phyloP scores from a whole-genome alignment of 306 rosid genomes.

The Cicer pinnatifidum region DNA sequence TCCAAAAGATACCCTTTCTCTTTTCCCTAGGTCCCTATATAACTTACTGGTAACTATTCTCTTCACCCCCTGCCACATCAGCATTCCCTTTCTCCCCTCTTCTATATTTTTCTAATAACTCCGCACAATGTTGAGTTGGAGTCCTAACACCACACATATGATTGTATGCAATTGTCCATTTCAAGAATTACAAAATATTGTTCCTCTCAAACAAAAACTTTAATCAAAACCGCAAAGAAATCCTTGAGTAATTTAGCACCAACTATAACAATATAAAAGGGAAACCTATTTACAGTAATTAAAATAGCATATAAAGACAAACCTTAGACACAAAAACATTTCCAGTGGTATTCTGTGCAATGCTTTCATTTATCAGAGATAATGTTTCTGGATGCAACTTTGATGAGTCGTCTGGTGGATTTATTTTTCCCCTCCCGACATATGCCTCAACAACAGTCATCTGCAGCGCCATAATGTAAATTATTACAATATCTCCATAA shows the following conservation, averaged over 20 bases:
- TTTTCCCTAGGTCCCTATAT: no score
- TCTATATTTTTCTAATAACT: no score
- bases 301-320: slow-evolving; percentile 42
- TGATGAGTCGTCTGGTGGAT: slow-evolving; percentile 63
- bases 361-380: slow-evolving; percentile 73
- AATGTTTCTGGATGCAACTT: slow-evolving; percentile 56
- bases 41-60: no score
- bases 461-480: slow-evolving; percentile 48
- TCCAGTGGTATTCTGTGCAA: slow-evolving; percentile 87
- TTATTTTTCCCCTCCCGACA: slow-evolving; percentile 63
- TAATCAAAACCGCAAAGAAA: slow-evolving; percentile 11
- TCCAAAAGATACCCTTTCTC: no score
- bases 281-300: slow-evolving; percentile 20
- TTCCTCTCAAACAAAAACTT: slow-evolving; percentile 22
- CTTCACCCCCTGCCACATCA: no score
- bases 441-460: slow-evolving; percentile 96
- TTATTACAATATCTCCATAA: slow-evolving; percentile 17
- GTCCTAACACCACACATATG: neutral
- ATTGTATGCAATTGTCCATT: slow-evolving; percentile 26
- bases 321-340: slow-evolving; percentile 83
- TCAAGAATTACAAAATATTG: slow-evolving; percentile 36
- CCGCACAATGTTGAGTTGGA: no score
- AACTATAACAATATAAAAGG: slow-evolving; percentile 34
- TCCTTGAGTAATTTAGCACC: slow-evolving; percentile 16
- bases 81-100: no score